A percentile compares a stretch with the other conserved stretches of the same genome.
Evolutionary conservation across 106 monocot genomes (phyloP).

Genomic region (Xerophyta viscosa): DNA sequence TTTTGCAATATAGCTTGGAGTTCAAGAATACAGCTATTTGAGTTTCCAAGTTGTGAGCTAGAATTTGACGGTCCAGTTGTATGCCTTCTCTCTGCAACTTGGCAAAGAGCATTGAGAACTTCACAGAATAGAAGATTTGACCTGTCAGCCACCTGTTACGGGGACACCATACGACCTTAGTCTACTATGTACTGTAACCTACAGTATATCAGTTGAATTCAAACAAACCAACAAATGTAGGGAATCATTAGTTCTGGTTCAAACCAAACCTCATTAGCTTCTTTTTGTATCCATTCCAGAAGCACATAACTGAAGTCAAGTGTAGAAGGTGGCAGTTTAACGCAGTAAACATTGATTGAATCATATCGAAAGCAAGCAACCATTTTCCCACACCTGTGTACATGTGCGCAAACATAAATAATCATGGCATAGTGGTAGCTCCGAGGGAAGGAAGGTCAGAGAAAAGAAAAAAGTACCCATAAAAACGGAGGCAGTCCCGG

Average conservation of each 20-base stretch:
- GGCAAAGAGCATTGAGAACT: conserved; percentile 34
- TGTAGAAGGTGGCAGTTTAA: conserved; percentile 71
- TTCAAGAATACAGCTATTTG: conserved; percentile 24
- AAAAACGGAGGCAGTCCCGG: conserved; percentile 91
- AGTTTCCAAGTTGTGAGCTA: conserved; percentile 18
- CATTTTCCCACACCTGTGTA: conserved; percentile 75
- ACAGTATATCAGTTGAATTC: no score
- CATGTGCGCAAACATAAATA: conserved; percentile 6
- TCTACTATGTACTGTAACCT: no score
- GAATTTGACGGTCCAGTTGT: conserved; percentile 5
- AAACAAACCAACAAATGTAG: neutral
- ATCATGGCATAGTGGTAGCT: neutral
- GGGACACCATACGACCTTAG: no score
- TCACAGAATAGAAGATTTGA: conserved; percentile 52
- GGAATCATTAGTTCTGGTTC: neutral
- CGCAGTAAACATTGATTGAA: conserved; percentile 68
- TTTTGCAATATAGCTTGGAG: conserved; percentile 50
- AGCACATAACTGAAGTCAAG: conserved; percentile 53
- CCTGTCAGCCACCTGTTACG: conserved; percentile 11
- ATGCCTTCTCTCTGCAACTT: conserved; percentile 33
- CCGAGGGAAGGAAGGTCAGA: neutral
- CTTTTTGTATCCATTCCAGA: conserved; percentile 73
- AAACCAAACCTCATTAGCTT: conserved; percentile 65
- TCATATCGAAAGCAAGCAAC: conserved; percentile 96
- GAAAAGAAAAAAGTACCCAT: conserved; percentile 54